A percentile compares a stretch with the other conserved stretches of the same genome.
These are phyloP conservation scores for Annulohypoxylon nitens DNA, from an alignment of 495 filamentous ascomycete genomes.

Conservation along the genomic window DNA sequence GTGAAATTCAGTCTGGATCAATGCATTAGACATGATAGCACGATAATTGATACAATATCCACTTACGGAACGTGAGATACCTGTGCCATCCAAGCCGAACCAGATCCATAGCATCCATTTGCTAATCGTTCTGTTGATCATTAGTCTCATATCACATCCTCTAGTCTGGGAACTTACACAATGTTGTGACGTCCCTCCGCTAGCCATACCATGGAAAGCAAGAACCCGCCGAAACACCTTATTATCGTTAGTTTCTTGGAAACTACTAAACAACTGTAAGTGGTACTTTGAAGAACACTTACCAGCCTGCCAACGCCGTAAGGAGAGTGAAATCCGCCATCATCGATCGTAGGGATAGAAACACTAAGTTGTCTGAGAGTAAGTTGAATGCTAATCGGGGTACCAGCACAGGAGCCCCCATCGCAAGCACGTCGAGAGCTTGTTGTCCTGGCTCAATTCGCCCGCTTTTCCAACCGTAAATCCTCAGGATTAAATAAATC, in stretches of 20 bases:
- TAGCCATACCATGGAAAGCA: slow-evolving; percentile 79
- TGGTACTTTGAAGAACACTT: not conserved
- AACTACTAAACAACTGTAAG: not conserved
- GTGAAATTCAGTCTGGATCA: slow-evolving; percentile 68
- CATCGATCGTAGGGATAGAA: slow-evolving; percentile 78
- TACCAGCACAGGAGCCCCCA: slow-evolving; percentile 76
- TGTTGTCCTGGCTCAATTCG: slow-evolving; percentile 59
- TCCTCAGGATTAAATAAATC: slow-evolving; percentile 70
- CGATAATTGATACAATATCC: not conserved
- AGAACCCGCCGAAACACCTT: slow-evolving; percentile 76
- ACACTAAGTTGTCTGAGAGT: slow-evolving; percentile 79
- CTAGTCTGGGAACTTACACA: slow-evolving; percentile 49
- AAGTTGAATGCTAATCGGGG: slow-evolving; percentile 81
- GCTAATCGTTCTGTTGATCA: slow-evolving; percentile 66
- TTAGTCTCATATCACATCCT: slow-evolving; percentile 31
- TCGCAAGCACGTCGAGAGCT: slow-evolving; percentile 75
- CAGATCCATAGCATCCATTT: slow-evolving; percentile 89
- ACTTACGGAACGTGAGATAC: slow-evolving; percentile 71
- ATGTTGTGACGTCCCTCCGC: slow-evolving; percentile 60
- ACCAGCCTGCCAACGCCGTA: slow-evolving; percentile 73
- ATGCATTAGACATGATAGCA: slow-evolving; percentile 7
- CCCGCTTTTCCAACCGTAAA: slow-evolving; percentile 65
- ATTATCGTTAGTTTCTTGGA: slow-evolving; percentile 13
- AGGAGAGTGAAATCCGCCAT: slow-evolving; percentile 78
- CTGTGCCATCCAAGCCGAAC: slow-evolving; percentile 82